Conservation (phyloP, 345 rosid genomes). For the Syzygium oleosum region DNA sequence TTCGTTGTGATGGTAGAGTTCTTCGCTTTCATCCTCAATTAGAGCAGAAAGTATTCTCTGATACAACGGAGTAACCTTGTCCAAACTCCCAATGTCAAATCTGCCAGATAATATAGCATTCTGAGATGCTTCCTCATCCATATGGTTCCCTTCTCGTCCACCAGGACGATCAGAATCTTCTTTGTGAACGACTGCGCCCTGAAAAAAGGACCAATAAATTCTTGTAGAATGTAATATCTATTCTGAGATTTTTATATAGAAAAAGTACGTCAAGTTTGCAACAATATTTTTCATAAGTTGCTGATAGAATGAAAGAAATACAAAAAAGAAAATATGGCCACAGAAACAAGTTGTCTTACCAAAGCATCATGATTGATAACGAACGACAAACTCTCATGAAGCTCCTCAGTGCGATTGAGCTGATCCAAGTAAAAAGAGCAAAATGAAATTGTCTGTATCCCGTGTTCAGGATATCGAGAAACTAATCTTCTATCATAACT, state of each 20-base stretch:
- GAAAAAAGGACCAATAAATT: not conserved
- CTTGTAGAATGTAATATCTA: not conserved
- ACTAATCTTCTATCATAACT: constrained; percentile 1
- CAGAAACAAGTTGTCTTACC: constrained; percentile 24
- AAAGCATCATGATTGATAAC: constrained; percentile 28
- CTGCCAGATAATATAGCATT: constrained; percentile 35
- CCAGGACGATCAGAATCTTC: constrained; percentile 26
- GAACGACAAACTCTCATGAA: constrained; percentile 52
- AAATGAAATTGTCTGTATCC: constrained; percentile 1
- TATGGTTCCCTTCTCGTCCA: constrained; percentile 25
- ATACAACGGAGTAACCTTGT: constrained; percentile 64
- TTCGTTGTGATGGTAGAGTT: constrained; percentile 44
- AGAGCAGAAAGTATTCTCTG: constrained; percentile 87
- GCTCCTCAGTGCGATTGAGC: constrained; percentile 67
- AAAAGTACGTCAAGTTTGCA: not conserved
- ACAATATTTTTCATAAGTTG: not conserved
- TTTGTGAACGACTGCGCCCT: constrained; percentile 35
- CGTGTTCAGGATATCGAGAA: not conserved
- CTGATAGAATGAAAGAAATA: not conserved
- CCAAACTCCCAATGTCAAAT: constrained; percentile 43
- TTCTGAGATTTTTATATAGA: not conserved
- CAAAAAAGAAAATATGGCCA: not conserved
- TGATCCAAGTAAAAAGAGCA: constrained; percentile 23
- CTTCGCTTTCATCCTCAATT: constrained; percentile 89
- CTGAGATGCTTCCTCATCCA: constrained; percentile 28